Evolutionary conservation across 2,329 filamentous ascomycete genomes (phyloP).

Genomic region (Xylariomycetidae sp.): DNA sequence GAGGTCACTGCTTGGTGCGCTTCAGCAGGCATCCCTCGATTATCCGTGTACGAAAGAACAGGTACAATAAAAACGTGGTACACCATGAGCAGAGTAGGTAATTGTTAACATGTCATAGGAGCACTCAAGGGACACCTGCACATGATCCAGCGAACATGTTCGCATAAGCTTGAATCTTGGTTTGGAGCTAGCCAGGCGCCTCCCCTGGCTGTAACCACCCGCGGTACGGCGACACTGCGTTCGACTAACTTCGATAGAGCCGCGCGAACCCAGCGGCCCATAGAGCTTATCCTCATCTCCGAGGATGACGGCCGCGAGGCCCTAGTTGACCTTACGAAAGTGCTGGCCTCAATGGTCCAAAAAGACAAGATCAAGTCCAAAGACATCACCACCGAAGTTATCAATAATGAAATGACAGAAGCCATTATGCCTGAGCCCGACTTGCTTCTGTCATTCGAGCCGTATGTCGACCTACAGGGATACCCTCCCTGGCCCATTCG

Average conservation of each 20-base stretch:
- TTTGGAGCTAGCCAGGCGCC: constrained; percentile 71
- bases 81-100: no score
- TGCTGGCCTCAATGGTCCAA: constrained; percentile 92
- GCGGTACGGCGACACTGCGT: constrained; percentile 36
- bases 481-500: constrained; percentile 97
- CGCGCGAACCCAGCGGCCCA: constrained; percentile 33
- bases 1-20: constrained; percentile 93
- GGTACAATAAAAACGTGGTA: no score
- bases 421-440: constrained; percentile 85
- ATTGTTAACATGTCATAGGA: no score
- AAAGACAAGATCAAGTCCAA: constrained; percentile 73
- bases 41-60: constrained; percentile 89
- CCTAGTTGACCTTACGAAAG: constrained; percentile 91
- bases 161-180: constrained; percentile 77
- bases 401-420: constrained; percentile 81
- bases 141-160: constrained; percentile 75
- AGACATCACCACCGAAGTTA: constrained; percentile 80
- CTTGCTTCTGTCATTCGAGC: constrained; percentile 80
- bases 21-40: constrained; percentile 77
- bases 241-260: constrained; percentile 23
- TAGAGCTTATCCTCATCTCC: constrained; percentile 73
- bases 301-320: constrained; percentile 87
- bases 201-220: constrained; percentile 54
- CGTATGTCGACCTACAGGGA: constrained; percentile 76
- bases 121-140: constrained; percentile 84